Evolutionary conservation across 768 basidiomycete genomes (phyloP).

Genomic region (Pulveroboletus ravenelii): DNA sequence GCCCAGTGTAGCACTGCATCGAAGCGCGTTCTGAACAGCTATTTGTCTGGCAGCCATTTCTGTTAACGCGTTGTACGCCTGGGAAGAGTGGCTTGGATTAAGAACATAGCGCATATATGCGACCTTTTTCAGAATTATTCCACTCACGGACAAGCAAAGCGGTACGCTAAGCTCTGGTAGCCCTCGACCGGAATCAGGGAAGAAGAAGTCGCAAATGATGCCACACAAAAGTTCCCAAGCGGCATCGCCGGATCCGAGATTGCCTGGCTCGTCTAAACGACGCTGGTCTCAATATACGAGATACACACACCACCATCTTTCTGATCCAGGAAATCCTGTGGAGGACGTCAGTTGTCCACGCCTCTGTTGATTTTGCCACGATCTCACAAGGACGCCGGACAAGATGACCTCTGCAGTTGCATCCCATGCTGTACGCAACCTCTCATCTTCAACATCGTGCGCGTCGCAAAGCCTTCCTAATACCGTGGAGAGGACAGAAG

Average conservation of each 20-base stretch:
- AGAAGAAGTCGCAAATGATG: constrained; percentile 36
- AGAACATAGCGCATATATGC: constrained; percentile 27
- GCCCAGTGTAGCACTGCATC: constrained; percentile 41
- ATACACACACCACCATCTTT: constrained; percentile 15
- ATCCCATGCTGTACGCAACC: constrained; percentile 40
- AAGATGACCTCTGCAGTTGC: constrained; percentile 41
- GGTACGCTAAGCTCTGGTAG: constrained; percentile 19
- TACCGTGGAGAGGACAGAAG: constrained; percentile 38
- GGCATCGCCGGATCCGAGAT: constrained; percentile 17
- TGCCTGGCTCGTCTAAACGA: constrained; percentile 11
- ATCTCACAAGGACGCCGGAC: constrained; percentile 47
- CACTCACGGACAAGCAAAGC: constrained; percentile 24
- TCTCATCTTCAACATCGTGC: constrained; percentile 16
- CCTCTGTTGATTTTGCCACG: neutral
- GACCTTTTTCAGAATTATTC: constrained; percentile 4
- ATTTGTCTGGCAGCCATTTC: constrained; percentile 41
- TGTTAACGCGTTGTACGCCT: constrained; percentile 53
- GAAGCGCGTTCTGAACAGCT: constrained; percentile 43
- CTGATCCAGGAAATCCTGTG: constrained; percentile 24
- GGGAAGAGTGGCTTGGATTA: constrained; percentile 13
- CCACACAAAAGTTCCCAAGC: constrained; percentile 29
- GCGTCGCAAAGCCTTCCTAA: constrained; percentile 36
- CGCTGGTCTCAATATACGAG: neutral
- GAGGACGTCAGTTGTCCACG: constrained; percentile 12
- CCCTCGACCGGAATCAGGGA: constrained; percentile 21